Conservation (phyloP, 306 rosid species). For the Medicago truncatula region MtrunA17r5.0-ANR NC_053046.1:38337501-38338000, state of each 20-base stretch:
- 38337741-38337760: background rate
- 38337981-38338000: no score
- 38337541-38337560: background rate
- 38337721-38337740: background rate
- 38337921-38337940: background rate
- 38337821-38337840: slow-evolving; percentile 20
- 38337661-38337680: background rate
- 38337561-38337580: background rate
- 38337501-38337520: background rate
- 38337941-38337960: background rate
- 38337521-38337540: slow-evolving; percentile 7
- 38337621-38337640: background rate
- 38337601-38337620: background rate
- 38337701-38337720: background rate
- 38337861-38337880: slow-evolving; percentile 14
- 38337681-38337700: background rate
- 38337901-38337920: background rate
- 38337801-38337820: background rate
- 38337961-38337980: no score
- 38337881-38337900: background rate
- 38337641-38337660: background rate
- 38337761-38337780: fast-evolving
- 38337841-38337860: background rate
- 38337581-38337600: background rate
- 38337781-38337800: background rate